phyloP scores from a whole-genome alignment of 805 yeast species.

The Kodamaea hsintzibuensis region DNA sequence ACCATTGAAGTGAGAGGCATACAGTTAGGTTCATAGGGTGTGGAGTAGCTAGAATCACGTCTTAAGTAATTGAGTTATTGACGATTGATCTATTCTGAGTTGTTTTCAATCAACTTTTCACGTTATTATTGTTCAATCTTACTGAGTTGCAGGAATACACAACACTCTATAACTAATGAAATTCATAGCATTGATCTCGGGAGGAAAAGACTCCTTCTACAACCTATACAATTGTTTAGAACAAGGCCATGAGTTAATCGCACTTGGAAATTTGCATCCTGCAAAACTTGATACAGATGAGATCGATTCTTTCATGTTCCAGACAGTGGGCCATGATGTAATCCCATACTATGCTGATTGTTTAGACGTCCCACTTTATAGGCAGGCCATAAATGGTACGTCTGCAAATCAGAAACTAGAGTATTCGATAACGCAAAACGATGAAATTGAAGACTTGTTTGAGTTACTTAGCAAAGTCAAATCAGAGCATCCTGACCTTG shows the following conservation, averaged over 20 bases:
- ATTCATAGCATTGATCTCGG: slow-evolving; percentile 87
- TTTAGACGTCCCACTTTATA: slow-evolving; percentile 75
- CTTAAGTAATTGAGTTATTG: no score
- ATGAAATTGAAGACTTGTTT: slow-evolving; percentile 86
- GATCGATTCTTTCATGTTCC: slow-evolving; percentile 94
- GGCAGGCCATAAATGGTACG: slow-evolving; percentile 62
- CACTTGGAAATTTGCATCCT: slow-evolving; percentile 84
- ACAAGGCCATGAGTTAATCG: slow-evolving; percentile 82
- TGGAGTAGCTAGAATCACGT: no score
- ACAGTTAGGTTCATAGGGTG: no score
- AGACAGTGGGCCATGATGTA: slow-evolving; percentile 91
- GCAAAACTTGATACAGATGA: slow-evolving; percentile 49
- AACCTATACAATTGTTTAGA: slow-evolving; percentile 83
- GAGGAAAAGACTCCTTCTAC: slow-evolving; percentile 95
- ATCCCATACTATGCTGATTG: slow-evolving; percentile 66
- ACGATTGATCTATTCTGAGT: no score
- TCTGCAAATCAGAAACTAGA: slow-evolving; percentile 69
- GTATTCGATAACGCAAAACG: slow-evolving; percentile 64
- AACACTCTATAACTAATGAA: slow-evolving; percentile 79
- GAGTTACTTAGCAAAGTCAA: slow-evolving; percentile 51
- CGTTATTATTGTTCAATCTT: background rate
- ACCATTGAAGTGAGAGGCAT: no score
- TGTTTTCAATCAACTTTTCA: no score
- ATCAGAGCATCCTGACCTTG: slow-evolving; percentile 62
- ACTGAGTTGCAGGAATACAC: background rate